Evolutionary conservation across 345 rosid species (phyloP).

Genomic region (Murraya koenigii): DNA sequence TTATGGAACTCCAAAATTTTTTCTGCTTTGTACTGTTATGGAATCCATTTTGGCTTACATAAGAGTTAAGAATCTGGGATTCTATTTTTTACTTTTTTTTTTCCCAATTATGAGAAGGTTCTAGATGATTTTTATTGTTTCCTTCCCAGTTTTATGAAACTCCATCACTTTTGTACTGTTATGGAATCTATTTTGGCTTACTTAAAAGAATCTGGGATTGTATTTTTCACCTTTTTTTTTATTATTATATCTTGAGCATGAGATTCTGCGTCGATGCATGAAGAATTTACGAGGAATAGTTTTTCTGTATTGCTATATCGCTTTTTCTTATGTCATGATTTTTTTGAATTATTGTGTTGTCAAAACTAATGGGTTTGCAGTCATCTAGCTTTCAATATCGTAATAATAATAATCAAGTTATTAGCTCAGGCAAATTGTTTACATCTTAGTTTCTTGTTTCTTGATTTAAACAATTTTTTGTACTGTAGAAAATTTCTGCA

Average conservation of each 20-base stretch:
- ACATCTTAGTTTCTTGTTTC: not conserved
- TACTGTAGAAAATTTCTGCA: not conserved
- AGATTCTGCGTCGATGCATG: not conserved
- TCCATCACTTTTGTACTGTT: not conserved
- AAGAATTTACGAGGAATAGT: not conserved
- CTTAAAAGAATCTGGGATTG: not conserved
- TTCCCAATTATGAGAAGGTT: conserved; percentile 65
- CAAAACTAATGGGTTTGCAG: not conserved
- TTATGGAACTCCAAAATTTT: not conserved
- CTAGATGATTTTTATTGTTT: conserved; percentile 50
- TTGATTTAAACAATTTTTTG: not conserved
- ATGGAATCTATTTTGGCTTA: not conserved
- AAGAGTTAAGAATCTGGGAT: not conserved
- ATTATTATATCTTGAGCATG: not conserved
- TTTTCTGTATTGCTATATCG: not conserved
- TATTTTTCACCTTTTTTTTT: not conserved
- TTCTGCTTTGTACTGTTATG: not conserved
- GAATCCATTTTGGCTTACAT: not conserved
- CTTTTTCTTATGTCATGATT: not conserved
- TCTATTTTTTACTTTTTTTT: not conserved
- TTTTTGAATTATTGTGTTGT: not conserved
- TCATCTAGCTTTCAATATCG: not conserved
- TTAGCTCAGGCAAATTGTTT: not conserved
- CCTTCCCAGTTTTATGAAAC: not conserved
- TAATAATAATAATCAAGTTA: not conserved